phyloP scores from a whole-genome alignment of 139 green algal genomes.

The Edaphochlamys debaryana region DNA sequence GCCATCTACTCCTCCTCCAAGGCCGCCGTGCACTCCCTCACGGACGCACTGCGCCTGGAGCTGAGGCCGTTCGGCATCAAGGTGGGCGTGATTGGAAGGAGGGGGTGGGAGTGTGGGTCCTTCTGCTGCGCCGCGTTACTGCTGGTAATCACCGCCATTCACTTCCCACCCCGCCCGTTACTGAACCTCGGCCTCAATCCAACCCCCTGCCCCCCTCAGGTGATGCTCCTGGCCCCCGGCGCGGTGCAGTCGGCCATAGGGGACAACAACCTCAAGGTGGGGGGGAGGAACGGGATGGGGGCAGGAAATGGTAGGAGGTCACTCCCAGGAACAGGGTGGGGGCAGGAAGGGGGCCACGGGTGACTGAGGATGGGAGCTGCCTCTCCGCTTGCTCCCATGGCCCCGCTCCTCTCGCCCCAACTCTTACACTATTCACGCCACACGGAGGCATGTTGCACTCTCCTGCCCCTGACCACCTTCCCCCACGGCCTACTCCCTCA shows the following conservation, averaged over 20 bases:
- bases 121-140: too few species aligned
- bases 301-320: not conserved
- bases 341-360: not conserved
- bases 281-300: not conserved
- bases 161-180: too few species aligned
- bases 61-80: slow-evolving; percentile 48
- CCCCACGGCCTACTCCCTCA: too few species aligned
- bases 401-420: too few species aligned
- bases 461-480: too few species aligned
- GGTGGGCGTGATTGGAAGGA: not conserved
- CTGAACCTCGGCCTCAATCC: too few species aligned
- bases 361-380: too few species aligned
- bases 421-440: too few species aligned
- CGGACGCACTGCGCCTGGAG: slow-evolving; percentile 51
- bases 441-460: too few species aligned
- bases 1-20: slow-evolving; percentile 53
- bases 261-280: slow-evolving; percentile 27
- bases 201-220: not conserved
- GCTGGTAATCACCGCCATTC: too few species aligned
- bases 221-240: slow-evolving; percentile 52
- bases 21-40: slow-evolving; percentile 55
- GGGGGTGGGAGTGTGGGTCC: too few species aligned
- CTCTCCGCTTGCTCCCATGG: too few species aligned
- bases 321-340: not conserved
- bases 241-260: slow-evolving; percentile 43